Base-by-base conservation (phyloP, 1,284 basidiomycete species). In the Ganoderma lucidum region DNA sequence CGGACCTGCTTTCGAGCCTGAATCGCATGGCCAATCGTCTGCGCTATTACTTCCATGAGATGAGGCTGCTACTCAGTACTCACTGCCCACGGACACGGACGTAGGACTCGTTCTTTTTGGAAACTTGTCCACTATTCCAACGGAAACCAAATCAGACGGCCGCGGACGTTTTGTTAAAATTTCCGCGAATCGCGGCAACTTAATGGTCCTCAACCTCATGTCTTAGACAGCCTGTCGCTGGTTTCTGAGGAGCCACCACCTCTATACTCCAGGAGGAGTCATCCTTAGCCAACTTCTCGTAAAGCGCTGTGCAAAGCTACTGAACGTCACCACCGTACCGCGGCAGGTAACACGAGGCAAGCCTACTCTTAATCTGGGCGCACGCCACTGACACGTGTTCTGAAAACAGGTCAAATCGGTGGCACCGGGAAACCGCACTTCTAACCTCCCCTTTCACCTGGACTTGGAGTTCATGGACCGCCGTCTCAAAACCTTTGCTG, bases 401-500 rank as follows among this genome's bases (percentile, higher is more conserved):
- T 39, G 9, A 39, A 39, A 39, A 59, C 56, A 59, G 35, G 9
- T 4, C 35, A n/a, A 12, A 37, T 39, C 56, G 35, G 56, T 32
- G 56, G 23, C 23, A 3, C 23, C 48, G 10, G 59, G 39, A 42
- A 42, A 44, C 9, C 15, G 35, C 14, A 55, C 12, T 30, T 61
- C 35, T 23, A 59, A 61, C 59, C 53, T 55, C 53, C 8, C 23
- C 23, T 23, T 39, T 28, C 39, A 44, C 39, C 23, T 42, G 59
- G 41, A 17, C 39, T 28, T 14, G 39, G 23, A 41, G 59, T 61
- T 42, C 39, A 64, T 64, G 63, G 28, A n/a, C 15, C 37, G 39
- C 63, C 63, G 35, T 48, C 62, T 64, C 30, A 48, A 44, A 53
- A n/a, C 37, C 9, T 56, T 64, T 64, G 63, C 56, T 37, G 63